These are phyloP conservation scores for Pneumocystis wakefieldiae DNA, from an alignment of 1,139 yeast genomes.

Conservation along the genomic window DNA sequence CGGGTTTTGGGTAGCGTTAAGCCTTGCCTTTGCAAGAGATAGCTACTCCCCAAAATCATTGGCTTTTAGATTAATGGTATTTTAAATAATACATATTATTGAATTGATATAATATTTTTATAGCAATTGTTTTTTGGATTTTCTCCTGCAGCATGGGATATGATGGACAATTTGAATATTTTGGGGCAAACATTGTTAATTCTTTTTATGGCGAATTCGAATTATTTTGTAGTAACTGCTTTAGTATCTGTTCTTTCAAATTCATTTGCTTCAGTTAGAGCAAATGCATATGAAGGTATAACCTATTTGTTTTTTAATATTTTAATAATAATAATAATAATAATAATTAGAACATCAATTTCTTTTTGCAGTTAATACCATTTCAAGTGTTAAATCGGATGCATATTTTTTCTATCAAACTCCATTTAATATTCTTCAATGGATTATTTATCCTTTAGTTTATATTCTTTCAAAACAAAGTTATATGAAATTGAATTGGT, in stretches of 20 bases:
- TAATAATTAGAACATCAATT: conserved; percentile 23
- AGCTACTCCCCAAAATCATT: conserved; percentile 35
- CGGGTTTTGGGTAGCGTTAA: conserved; percentile 45
- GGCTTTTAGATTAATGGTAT: conserved; percentile 34
- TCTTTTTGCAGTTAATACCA: conserved; percentile 27
- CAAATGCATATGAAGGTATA: conserved; percentile 23
- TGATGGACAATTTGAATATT: conserved; percentile 38
- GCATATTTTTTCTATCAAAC: conserved; percentile 27
- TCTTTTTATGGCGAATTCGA: conserved; percentile 41
- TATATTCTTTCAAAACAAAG: conserved; percentile 23
- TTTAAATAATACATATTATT: not conserved
- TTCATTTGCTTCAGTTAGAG: conserved; percentile 25
- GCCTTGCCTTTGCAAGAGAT: conserved; percentile 36
- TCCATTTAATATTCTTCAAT: conserved; percentile 26
- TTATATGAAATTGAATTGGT: conserved; percentile 24
- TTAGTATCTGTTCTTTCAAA: conserved; percentile 40
- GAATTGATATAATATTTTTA: not conserved
- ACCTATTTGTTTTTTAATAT: not conserved
- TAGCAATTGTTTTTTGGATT: conserved; percentile 45
- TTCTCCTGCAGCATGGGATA: conserved; percentile 51
- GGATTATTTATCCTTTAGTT: conserved; percentile 24
- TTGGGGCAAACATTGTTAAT: conserved; percentile 38
- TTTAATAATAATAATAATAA: not conserved
- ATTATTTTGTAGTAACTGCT: conserved; percentile 43
- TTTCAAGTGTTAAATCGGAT: conserved; percentile 29